Evolutionary conservation across 441 rosid species (phyloP).

Genomic region (Gossypium aridum): DNA sequence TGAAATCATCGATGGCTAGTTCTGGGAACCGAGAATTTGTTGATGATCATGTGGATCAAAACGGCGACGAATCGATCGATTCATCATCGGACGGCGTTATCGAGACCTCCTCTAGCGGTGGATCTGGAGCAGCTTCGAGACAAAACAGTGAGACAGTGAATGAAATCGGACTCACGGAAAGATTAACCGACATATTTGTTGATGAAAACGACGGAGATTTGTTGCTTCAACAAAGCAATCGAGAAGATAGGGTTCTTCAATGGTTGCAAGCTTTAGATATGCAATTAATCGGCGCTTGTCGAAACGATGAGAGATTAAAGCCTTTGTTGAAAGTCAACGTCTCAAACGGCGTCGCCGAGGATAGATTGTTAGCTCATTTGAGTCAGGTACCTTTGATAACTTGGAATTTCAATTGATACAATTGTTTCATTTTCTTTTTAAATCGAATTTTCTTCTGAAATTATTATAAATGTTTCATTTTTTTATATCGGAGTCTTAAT

Average conservation of each 20-base stretch:
- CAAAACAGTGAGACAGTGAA: slow-evolving; percentile 13
- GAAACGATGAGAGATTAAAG: slow-evolving; percentile 87
- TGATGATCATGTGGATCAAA: slow-evolving; percentile 29
- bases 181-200: slow-evolving; percentile 42
- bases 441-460: not conserved
- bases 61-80: slow-evolving; percentile 34
- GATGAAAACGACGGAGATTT: slow-evolving; percentile 57
- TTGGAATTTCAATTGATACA: not conserved
- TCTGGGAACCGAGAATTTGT: slow-evolving; percentile 35
- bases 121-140: slow-evolving; percentile 32
- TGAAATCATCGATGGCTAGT: slow-evolving; percentile 39
- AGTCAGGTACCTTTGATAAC: slow-evolving; percentile 50
- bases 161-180: slow-evolving; percentile 44
- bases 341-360: slow-evolving; percentile 66
- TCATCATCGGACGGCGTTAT: slow-evolving; percentile 18
- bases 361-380: slow-evolving; percentile 68
- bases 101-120: slow-evolving; percentile 23
- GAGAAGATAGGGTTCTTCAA: slow-evolving; percentile 69
- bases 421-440: not conserved
- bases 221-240: slow-evolving; percentile 49
- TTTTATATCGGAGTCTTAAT: not conserved
- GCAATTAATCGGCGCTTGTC: slow-evolving; percentile 92
- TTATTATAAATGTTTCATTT: not conserved
- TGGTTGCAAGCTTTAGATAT: slow-evolving; percentile 89
- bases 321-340: slow-evolving; percentile 75